Base-by-base conservation (phyloP, 192 early-diverging fungal genomes). In the Coemansia sp. region DNA sequence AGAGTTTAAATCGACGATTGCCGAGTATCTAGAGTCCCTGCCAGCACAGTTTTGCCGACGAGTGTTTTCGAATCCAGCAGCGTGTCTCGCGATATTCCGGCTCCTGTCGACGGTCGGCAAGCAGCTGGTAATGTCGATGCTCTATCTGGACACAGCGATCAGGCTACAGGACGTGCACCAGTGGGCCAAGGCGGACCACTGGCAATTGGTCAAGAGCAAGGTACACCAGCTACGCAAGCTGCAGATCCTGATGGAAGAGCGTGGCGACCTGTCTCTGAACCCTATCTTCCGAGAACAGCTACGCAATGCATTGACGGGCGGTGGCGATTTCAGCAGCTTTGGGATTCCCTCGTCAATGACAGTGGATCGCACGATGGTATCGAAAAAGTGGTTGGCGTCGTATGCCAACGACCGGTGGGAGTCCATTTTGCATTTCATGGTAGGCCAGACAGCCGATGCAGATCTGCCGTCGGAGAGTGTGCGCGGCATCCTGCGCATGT, bases 71-170 rank as follows among this genome's bases (percentile, higher is more conserved):
- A 91, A 92, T 44, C 93, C 95, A 9, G 91, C 94, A 32, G 95
- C 95, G 60, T 96, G 93, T 70, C 84, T 96, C 24, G 93, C 93
- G 19, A 90, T 95, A 38, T 91, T 96, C 50, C 84, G 94, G 63
- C 85, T 98, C 2, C 82, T 98, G 24, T 92, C 91, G 26, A 85
- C 88, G 29, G 77, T 96, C 4, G 89, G 90, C 32, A 91, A 91
- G 65, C 94, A 96, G 50, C 83, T 98, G 39, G 83, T 95, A 41
- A 91, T 94, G 88, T 87, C 92, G 5, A 84, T 96, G 65, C 72
- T 98, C 17, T 95, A 93, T 62, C 74, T 88, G 3, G 83, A 87
- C 36, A 43, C 68, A 0, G 82, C 88, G 17, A 84, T 94, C 10
- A 41, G 74, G 8, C 74, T 83, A 6, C 46, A 67, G 12, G 91